Evolutionary conservation across 2,329 filamentous ascomycete genomes (phyloP).

Genomic region (Sporothrix protearum): DNA sequence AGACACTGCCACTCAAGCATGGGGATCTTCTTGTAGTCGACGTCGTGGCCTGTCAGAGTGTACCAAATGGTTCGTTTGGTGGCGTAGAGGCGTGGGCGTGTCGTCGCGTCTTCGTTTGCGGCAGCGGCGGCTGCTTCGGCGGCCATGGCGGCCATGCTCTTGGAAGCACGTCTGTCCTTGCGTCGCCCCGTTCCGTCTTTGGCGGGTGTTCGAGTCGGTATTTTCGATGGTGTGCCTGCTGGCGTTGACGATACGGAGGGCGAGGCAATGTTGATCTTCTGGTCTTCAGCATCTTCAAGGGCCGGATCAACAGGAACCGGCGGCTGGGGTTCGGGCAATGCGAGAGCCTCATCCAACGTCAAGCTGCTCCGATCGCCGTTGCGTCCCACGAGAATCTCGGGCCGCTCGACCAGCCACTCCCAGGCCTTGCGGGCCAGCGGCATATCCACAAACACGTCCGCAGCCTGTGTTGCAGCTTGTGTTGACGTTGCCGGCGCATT

Average conservation of each 20-base stretch:
- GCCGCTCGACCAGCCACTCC: constrained; percentile 40
- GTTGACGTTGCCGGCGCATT: not conserved
- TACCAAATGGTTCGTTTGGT: constrained; percentile 58
- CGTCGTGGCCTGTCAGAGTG: constrained; percentile 55
- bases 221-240: not conserved
- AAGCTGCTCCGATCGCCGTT: constrained; percentile 39
- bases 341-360: constrained; percentile 41
- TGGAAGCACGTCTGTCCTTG: not conserved
- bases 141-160: not conserved
- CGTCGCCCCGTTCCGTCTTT: not conserved
- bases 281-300: not conserved
- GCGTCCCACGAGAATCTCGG: constrained; percentile 41
- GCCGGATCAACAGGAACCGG: not conserved
- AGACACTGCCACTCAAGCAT: constrained; percentile 58
- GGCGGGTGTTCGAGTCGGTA: not conserved
- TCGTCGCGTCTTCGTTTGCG: constrained; percentile 19
- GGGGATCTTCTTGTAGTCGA: constrained; percentile 57
- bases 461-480: not conserved
- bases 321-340: constrained; percentile 36
- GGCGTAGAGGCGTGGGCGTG: constrained; percentile 43
- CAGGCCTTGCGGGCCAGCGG: constrained; percentile 41
- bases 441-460: constrained; percentile 3
- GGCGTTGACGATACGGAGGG: not conserved
- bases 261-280: not conserved
- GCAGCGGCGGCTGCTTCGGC: not conserved